phyloP scores from a whole-genome alignment of 1,284 basidiomycete species.

The Trichosporon ovoides region DNA sequence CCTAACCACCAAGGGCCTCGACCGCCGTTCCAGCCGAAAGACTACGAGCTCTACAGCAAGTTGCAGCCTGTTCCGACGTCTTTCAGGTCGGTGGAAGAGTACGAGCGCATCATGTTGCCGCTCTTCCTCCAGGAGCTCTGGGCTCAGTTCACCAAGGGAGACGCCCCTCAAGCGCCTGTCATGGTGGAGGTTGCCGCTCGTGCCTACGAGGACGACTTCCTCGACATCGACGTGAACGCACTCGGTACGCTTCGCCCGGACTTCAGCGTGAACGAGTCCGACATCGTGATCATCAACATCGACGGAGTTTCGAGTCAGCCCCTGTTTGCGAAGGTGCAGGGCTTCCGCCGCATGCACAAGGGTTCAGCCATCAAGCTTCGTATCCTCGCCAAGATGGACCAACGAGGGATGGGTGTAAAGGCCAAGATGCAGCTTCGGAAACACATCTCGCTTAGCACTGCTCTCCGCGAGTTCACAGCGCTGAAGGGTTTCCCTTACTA shows the following conservation, averaged over 20 bases:
- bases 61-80: slow-evolving; percentile 57
- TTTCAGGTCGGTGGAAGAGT: slow-evolving; percentile 66
- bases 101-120: slow-evolving; percentile 73
- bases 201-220: slow-evolving; percentile 45
- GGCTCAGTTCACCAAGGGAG: slow-evolving; percentile 76
- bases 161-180: slow-evolving; percentile 59
- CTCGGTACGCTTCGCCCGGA: slow-evolving; percentile 58
- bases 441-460: slow-evolving; percentile 82
- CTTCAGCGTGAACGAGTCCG: slow-evolving; percentile 71
- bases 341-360: slow-evolving; percentile 56
- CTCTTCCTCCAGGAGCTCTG: slow-evolving; percentile 88
- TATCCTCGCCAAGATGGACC: slow-evolving; percentile 49
- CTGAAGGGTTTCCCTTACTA: slow-evolving; percentile 77
- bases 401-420: slow-evolving; percentile 44
- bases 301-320: slow-evolving; percentile 50
- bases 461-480: slow-evolving; percentile 87
- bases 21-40: slow-evolving; percentile 54
- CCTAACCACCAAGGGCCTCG: slow-evolving; percentile 63
- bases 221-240: slow-evolving; percentile 42
- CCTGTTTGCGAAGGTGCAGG: slow-evolving; percentile 69
- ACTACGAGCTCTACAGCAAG: slow-evolving; percentile 41
- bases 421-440: slow-evolving; percentile 72
- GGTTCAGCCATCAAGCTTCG: slow-evolving; percentile 52
- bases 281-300: slow-evolving; percentile 72
- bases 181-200: slow-evolving; percentile 63